A percentile compares a stretch with the other conserved stretches of the same genome.
Evolutionary conservation across 176 grass and related monocot species (phyloP).

Genomic region (Oryza rufipogon): DNA sequence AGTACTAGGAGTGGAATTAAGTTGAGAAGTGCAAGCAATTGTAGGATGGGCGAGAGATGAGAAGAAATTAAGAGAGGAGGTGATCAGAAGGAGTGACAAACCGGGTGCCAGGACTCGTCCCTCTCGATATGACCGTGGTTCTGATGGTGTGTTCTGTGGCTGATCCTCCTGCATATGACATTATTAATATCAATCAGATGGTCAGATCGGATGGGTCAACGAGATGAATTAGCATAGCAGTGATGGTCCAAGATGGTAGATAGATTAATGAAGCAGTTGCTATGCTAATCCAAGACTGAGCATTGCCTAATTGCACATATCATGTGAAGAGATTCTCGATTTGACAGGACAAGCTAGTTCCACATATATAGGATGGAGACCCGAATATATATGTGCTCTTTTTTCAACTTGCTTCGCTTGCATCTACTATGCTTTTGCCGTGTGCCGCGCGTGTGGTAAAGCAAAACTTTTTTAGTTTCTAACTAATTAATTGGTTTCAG

Average conservation of each 20-base stretch:
- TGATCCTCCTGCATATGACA: conserved; percentile 75
- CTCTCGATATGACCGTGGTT: conserved; percentile 85
- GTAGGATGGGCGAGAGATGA: not conserved
- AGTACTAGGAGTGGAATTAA: no score
- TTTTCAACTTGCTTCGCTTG: not conserved
- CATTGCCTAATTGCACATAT: not conserved
- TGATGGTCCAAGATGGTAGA: no score
- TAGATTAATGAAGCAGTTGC: no score
- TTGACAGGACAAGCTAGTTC: no score
- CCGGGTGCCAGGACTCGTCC: conserved; percentile 95
- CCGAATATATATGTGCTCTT: no score
- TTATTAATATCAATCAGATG: not conserved
- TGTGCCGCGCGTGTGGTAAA: no score
- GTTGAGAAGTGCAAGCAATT: no score
- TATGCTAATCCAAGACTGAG: not conserved
- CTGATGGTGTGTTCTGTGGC: conserved; percentile 94
- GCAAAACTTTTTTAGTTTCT: not conserved
- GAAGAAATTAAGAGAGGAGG: no score
- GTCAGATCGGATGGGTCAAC: not conserved
- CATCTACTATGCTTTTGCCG: not conserved
- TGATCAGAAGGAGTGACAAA: conserved; percentile 34
- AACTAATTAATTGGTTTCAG: not conserved
- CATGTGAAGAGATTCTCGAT: not conserved
- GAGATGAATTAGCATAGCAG: not conserved
- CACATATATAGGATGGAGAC: no score